A percentile compares a stretch with the other conserved stretches of the same genome.
Conservation (phyloP, 768 basidiomycete species). For the Sarcodon sp. region DNA sequence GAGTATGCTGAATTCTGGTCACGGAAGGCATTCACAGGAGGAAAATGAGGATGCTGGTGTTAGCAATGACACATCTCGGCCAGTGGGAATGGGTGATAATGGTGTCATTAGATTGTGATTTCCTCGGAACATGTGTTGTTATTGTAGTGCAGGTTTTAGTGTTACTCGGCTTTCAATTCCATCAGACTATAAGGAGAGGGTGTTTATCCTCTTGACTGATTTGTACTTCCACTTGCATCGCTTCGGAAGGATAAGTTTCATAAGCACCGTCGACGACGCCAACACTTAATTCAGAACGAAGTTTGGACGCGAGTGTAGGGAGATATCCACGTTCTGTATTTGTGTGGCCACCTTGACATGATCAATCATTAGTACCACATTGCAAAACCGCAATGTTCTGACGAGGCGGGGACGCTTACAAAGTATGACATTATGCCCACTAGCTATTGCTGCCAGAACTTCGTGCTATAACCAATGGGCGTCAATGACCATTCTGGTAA, state of each 20-base stretch:
- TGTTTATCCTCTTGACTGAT: conserved; percentile 66
- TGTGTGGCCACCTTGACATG: conserved; percentile 67
- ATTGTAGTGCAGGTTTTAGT: too few relatives aligned
- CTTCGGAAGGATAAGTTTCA: conserved; percentile 14
- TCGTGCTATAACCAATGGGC: conserved; percentile 47
- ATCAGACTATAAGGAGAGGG: conserved; percentile 58
- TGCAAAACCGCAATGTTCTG: background rate
- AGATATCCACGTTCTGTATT: conserved; percentile 95
- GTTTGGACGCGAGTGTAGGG: conserved; percentile 51
- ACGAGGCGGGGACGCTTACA: conserved; percentile 34
- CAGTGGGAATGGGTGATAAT: conserved; percentile 9
- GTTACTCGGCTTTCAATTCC: too few relatives aligned
- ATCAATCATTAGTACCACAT: conserved; percentile 8
- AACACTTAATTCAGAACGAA: conserved; percentile 36
- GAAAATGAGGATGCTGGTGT: conserved; percentile 13
- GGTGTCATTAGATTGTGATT: conserved; percentile 15
- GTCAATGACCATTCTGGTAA: background rate
- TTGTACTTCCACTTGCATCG: conserved; percentile 36
- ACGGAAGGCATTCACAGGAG: conserved; percentile 14
- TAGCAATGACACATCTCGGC: conserved; percentile 1
- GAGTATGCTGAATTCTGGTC: conserved; percentile 14
- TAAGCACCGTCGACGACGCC: conserved; percentile 16
- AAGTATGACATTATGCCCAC: conserved; percentile 69
- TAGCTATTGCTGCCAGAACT: conserved; percentile 67
- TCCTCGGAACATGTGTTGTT: conserved; percentile 4